A percentile compares a stretch with the other conserved stretches of the same genome.
Conservation (phyloP, 164 flowering plant genomes). For the Vitis rupestris region DNA sequence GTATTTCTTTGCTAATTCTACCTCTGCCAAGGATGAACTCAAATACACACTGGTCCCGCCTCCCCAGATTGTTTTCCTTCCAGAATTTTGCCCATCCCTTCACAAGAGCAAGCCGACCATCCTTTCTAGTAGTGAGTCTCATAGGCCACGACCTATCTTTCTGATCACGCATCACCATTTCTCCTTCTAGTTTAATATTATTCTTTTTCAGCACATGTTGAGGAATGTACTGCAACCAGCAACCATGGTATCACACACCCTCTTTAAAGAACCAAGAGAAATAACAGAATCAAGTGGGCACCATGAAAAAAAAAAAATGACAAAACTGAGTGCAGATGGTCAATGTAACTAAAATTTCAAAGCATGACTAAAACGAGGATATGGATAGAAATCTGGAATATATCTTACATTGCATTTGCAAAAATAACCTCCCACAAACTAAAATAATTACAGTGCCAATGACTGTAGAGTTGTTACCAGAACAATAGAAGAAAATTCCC, state of each 20-base stretch:
- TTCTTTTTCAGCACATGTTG: not conserved
- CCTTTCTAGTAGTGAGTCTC: not conserved
- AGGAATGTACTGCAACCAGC: constrained; percentile 21
- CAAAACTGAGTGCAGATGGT: not conserved
- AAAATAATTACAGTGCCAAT: too few species aligned
- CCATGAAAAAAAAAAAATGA: not conserved
- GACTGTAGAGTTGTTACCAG: too few species aligned
- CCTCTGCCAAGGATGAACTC: constrained; percentile 10
- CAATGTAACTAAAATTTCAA: not conserved
- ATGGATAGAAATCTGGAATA: too few species aligned
- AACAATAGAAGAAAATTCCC: too few species aligned
- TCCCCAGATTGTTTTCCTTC: constrained; percentile 2
- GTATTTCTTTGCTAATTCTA: not conserved
- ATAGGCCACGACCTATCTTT: constrained; percentile 17
- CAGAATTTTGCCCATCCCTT: constrained; percentile 14
- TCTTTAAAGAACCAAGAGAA: not conserved
- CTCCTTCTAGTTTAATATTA: not conserved
- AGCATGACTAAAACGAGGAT: not conserved
- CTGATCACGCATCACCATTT: constrained; percentile 13
- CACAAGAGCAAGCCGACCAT: constrained; percentile 1
- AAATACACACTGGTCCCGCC: constrained; percentile 13
- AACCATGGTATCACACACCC: not conserved
- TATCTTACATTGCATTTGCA: too few species aligned
- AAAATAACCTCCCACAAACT: too few species aligned
- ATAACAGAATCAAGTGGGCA: not conserved